Evolutionary conservation across 257 asterid genomes (phyloP), one percentile per base, ranked within the genome.

Genomic region (Lycium barbarum): DNA sequence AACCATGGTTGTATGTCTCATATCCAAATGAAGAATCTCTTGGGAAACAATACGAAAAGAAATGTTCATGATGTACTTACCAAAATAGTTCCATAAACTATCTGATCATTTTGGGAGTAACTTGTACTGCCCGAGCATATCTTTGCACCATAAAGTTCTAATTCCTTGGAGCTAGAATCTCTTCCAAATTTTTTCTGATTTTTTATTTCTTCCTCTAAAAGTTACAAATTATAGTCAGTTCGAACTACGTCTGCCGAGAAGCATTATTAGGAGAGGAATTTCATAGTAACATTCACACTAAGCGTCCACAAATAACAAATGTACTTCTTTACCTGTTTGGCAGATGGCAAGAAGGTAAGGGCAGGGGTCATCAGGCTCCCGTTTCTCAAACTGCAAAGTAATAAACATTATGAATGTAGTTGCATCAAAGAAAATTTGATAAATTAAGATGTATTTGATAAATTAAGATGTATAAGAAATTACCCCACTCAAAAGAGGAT

Each of bases 301-400:
- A 53, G 26, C 65, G 35, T 53, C 82, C 66, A 53, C 49, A 33
- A 54, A 15, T 78, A n/a, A 54, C 17, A 54, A 53, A 53, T 33
- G 1, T 26, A 53, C 33, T 15, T 54, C 20, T 22, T 61, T 87
- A 91, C 98, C 93, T 83, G 87, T 1, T 18, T 8, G 47, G 91
- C 91, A 90, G 83, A 91, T 86, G 68, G 90, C 89, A 55, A 95
- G 88, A 84, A 93, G 93, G 84, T 95, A 95, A 4, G 93, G 92
- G 54, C 79, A 63, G 0, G 86, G 91, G 79, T 94, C 97, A 7
- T 85, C 91, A 2, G n/a, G 65, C 33, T 89, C 94, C 72, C 93
- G 89, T 7, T 67, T 79, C 13, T 86, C 86, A 17, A 89, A 91
- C 96, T 93, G 88, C 33, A 14, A 15, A n/a, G 54, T n/a, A 63